Evolutionary conservation across 2,329 filamentous ascomycete species (phyloP).

Genomic region (Grosmannia penicillata): DNA sequence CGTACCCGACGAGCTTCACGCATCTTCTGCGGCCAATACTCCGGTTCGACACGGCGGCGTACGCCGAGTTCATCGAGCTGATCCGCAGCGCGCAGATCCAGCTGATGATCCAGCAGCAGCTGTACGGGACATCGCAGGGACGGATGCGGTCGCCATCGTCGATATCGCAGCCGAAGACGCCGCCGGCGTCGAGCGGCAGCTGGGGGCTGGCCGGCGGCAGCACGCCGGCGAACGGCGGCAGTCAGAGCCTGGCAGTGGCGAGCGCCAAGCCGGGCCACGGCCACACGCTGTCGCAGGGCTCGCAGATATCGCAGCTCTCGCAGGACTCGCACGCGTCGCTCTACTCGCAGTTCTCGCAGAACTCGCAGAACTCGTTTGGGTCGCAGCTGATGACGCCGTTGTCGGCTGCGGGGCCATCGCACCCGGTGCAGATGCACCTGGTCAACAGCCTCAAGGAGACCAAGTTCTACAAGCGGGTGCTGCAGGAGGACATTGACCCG

Average conservation of each 20-base stretch:
- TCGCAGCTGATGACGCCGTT: too few species aligned
- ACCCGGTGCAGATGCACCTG: constrained; percentile 22
- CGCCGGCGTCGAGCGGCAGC: constrained; percentile 29
- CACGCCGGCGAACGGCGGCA: too few species aligned
- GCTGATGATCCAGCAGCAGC: constrained; percentile 7
- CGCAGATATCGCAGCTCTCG: too few species aligned
- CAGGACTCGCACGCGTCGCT: too few species aligned
- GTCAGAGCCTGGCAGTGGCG: too few species aligned
- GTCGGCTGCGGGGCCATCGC: background rate
- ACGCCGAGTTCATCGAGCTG: constrained; percentile 72
- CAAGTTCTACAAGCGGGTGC: constrained; percentile 81
- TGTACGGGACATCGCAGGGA: too few species aligned
- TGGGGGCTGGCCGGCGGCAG: constrained; percentile 30
- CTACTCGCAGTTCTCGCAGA: too few species aligned
- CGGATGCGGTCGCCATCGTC: constrained; percentile 55
- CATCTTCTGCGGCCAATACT: constrained; percentile 74
- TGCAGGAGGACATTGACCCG: constrained; percentile 87
- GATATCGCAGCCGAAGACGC: constrained; percentile 9
- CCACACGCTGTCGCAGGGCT: too few species aligned
- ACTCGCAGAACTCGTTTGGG: too few species aligned
- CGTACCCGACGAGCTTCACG: constrained; percentile 56
- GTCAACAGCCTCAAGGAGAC: constrained; percentile 55
- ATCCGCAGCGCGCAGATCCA: constrained; percentile 41
- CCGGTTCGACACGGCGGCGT: constrained; percentile 65
- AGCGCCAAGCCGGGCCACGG: too few species aligned